Conservation (phyloP, 495 filamentous ascomycete genomes). For the Aspergillus heteromorphus region DNA sequence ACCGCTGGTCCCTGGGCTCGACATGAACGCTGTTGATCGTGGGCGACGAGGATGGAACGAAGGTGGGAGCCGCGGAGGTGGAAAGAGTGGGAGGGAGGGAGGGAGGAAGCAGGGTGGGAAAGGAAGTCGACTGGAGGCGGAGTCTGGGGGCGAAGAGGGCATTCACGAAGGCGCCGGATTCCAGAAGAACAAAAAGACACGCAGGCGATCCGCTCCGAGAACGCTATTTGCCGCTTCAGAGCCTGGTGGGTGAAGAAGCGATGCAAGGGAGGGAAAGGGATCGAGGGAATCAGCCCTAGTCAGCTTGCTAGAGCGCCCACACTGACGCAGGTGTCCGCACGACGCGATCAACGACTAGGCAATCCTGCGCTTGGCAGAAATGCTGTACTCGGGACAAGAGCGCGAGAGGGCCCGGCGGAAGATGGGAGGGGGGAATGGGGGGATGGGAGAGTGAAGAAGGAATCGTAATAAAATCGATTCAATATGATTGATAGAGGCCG, state of each 20-base stretch:
- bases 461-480: background rate
- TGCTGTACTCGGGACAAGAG: conserved; percentile 15
- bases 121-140: conserved; percentile 22
- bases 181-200: conserved; percentile 15
- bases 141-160: conserved; percentile 9
- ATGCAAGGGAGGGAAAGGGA: conserved; percentile 33
- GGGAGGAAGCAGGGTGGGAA: conserved; percentile 9
- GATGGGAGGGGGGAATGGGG: background rate
- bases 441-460: background rate
- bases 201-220: conserved; percentile 14
- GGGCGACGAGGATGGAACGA: conserved; percentile 1
- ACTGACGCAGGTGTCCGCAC: conserved; percentile 32
- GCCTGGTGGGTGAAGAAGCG: conserved; percentile 14
- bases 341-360: conserved; percentile 20
- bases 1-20: conserved; percentile 21
- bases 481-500: background rate
- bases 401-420: conserved; percentile 1
- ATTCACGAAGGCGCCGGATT: conserved; percentile 13
- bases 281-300: conserved; percentile 25
- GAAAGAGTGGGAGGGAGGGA: conserved; percentile 8
- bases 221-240: conserved; percentile 15
- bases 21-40: conserved; percentile 21
- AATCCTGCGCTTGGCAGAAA: conserved; percentile 25
- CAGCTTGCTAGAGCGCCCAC: conserved; percentile 16
- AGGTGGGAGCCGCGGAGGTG: conserved; percentile 5